Evolutionary conservation across 2,329 filamentous ascomycete genomes (phyloP).

Genomic region (Teratosphaeria viscida): DNA sequence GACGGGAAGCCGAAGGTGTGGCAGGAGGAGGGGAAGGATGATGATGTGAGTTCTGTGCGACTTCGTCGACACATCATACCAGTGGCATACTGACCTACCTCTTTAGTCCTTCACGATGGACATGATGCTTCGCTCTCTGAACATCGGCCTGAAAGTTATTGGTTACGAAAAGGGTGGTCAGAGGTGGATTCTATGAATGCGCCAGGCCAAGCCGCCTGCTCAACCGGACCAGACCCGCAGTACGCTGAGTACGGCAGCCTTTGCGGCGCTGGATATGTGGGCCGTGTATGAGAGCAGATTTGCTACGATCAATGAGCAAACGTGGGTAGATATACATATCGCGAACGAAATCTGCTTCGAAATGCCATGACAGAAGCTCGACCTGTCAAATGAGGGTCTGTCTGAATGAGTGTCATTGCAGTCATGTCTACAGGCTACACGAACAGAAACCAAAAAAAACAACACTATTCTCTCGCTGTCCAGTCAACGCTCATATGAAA

Average conservation of each 20-base stretch:
- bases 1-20: conserved; percentile 24
- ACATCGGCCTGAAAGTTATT: conserved; percentile 52
- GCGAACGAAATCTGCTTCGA: not conserved
- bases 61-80: not conserved
- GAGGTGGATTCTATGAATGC: conserved; percentile 38
- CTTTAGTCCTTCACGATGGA: conserved; percentile 55
- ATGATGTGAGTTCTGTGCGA: conserved; percentile 27
- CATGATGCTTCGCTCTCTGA: conserved; percentile 56
- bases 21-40: conserved; percentile 26
- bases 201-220: not conserved
- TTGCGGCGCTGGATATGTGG: not conserved
- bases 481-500: not conserved
- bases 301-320: not conserved
- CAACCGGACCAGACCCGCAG: not conserved
- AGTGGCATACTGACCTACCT: not conserved
- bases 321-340: not conserved
- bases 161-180: conserved; percentile 50
- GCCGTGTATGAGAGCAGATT: not conserved
- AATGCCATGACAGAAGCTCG: not conserved
- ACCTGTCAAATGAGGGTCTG: not conserved
- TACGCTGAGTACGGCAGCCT: not conserved
- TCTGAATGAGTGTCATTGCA: not conserved
- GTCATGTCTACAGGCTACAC: not conserved
- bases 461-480: not conserved
- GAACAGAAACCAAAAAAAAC: not conserved